These are phyloP conservation scores for Sphaerobolus stellatus DNA, from an alignment of 1,284 basidiomycete genomes.

Conservation along the genomic window DNA sequence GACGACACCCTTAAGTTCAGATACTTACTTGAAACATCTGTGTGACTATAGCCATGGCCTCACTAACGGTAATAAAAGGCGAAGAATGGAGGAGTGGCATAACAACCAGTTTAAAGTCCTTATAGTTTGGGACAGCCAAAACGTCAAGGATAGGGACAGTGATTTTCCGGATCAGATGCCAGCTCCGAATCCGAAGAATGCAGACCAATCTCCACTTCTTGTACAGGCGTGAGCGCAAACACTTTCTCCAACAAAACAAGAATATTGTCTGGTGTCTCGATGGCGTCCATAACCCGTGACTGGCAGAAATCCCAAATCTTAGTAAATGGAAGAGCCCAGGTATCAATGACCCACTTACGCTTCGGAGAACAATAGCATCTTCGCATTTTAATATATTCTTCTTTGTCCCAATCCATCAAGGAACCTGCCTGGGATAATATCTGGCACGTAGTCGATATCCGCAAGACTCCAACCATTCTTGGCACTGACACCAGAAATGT, in stretches of 20 bases:
- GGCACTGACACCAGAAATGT: too few relatives aligned
- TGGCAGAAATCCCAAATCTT: neutral
- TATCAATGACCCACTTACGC: too few relatives aligned
- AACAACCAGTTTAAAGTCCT: constrained; percentile 25
- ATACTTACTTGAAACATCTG: constrained; percentile 37
- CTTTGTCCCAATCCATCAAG: constrained; percentile 20
- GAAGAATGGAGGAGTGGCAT: constrained; percentile 31
- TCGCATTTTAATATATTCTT: constrained; percentile 15
- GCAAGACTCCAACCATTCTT: neutral
- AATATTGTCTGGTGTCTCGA: constrained; percentile 21
- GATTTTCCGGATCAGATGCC: constrained; percentile 30
- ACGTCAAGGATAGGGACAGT: constrained; percentile 37
- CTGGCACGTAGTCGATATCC: constrained; percentile 24
- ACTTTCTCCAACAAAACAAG: constrained; percentile 24
- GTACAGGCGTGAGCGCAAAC: constrained; percentile 8
- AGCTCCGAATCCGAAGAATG: constrained; percentile 22
- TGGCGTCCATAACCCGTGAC: constrained; percentile 24
- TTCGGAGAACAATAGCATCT: too few relatives aligned
- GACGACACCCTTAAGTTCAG: neutral
- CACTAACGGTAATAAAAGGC: constrained; percentile 32
- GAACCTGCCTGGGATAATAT: constrained; percentile 20
- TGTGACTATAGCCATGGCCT: constrained; percentile 29
- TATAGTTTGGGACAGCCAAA: constrained; percentile 25
- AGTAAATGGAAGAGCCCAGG: neutral
- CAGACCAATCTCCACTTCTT: constrained; percentile 29